These are phyloP conservation scores for Meyerozyma sp. DNA, from an alignment of 1,139 yeast species.

Conservation along the genomic window DNA sequence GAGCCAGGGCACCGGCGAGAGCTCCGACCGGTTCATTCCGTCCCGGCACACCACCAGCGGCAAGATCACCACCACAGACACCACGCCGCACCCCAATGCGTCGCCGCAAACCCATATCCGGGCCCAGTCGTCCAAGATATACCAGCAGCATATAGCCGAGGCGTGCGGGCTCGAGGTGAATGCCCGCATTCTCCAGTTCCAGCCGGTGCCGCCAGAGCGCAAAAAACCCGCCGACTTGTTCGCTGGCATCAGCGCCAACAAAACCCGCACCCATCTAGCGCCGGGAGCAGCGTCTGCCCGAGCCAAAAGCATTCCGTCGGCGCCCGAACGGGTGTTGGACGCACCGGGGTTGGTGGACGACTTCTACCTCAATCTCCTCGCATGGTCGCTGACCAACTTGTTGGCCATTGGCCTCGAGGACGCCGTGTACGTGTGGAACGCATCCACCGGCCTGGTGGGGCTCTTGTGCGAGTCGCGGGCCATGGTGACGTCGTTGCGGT, in stretches of 20 bases:
- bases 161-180: constrained; percentile 90
- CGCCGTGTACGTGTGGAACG: constrained; percentile 90
- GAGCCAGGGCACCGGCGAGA: constrained; percentile 19
- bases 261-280: constrained; percentile 17
- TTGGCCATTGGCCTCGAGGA: constrained; percentile 88
- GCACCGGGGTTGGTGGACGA: constrained; percentile 96
- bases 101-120: constrained; percentile 54
- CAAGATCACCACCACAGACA: constrained; percentile 27
- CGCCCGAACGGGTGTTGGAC: constrained; percentile 90
- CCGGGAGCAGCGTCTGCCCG: constrained; percentile 51
- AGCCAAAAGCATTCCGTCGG: constrained; percentile 71
- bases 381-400: constrained; percentile 83
- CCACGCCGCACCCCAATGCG: constrained; percentile 40
- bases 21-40: constrained; percentile 40
- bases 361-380: constrained; percentile 78
- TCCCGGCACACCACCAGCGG: constrained; percentile 36
- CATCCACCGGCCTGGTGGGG: constrained; percentile 75
- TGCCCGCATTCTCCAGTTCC: constrained; percentile 79
- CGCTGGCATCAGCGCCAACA: constrained; percentile 11
- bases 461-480: constrained; percentile 55
- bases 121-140: constrained; percentile 65
- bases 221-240: constrained; percentile 51
- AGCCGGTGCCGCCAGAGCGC: constrained; percentile 81
- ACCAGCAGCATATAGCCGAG: constrained; percentile 84
- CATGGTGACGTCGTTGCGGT: constrained; percentile 67